These are phyloP conservation scores for Lunularia cruciata DNA, from an alignment of 225 moss, liverwort and hornwort genomes.

Conservation along the genomic window DNA sequence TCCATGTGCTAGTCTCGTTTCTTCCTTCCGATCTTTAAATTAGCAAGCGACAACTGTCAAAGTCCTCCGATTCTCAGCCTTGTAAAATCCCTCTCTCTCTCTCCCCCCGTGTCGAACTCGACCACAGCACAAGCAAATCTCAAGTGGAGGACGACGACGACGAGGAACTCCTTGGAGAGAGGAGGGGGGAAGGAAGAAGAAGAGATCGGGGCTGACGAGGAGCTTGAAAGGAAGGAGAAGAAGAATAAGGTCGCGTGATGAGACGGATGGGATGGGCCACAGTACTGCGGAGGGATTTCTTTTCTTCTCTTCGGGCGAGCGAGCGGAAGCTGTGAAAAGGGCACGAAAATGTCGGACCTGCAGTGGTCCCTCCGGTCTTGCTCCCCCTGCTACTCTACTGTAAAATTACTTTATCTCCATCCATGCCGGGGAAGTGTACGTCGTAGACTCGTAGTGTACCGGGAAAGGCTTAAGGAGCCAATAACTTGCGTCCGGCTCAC, in stretches of 20 bases:
- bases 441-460: too few relatives aligned
- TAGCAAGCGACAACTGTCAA: too few relatives aligned
- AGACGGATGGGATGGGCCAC: neutral
- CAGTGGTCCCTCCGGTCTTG: neutral
- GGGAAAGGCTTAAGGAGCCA: neutral
- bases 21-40: too few relatives aligned
- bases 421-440: neutral
- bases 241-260: neutral
- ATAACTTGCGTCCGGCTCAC: slow-evolving; percentile 2
- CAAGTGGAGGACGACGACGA: neutral
- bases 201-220: slow-evolving; percentile 3
- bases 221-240: neutral
- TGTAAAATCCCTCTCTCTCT: neutral
- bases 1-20: too few relatives aligned
- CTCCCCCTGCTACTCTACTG: too few relatives aligned
- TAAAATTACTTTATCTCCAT: neutral
- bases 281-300: slow-evolving; percentile 3
- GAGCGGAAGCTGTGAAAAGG: neutral
- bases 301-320: neutral
- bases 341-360: neutral
- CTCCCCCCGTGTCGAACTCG: neutral
- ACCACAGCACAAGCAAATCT: neutral
- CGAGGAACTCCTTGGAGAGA: too few relatives aligned
- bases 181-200: neutral
- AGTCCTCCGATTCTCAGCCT: too few relatives aligned